These are phyloP conservation scores for Sphaceloma murrayae DNA, from an alignment of 2,329 filamentous ascomycete species.

Conservation along the genomic window DNA sequence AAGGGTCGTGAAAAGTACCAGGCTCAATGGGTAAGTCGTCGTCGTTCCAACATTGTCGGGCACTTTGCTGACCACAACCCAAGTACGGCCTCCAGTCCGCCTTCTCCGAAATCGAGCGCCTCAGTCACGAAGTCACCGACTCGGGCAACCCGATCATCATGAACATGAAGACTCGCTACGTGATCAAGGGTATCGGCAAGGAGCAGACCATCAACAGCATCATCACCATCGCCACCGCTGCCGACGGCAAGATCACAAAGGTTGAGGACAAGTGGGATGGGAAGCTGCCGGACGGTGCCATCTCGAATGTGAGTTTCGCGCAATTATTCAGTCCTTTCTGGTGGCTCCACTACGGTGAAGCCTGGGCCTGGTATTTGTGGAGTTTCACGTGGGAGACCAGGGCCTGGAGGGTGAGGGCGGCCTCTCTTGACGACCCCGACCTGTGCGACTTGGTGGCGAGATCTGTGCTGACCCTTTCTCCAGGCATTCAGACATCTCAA, in stretches of 20 bases:
- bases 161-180: slow-evolving; percentile 44
- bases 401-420: slow-evolving; percentile 33
- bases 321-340: slow-evolving; percentile 30
- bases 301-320: slow-evolving; percentile 42
- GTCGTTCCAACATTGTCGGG: too few relatives aligned
- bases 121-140: slow-evolving; percentile 45
- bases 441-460: not conserved
- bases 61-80: too few relatives aligned
- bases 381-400: slow-evolving; percentile 33
- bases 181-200: slow-evolving; percentile 44
- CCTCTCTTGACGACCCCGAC: slow-evolving; percentile 11
- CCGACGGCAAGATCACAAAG: slow-evolving; percentile 39
- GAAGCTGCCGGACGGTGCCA: slow-evolving; percentile 40
- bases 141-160: slow-evolving; percentile 52
- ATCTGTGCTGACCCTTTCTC: slow-evolving; percentile 25
- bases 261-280: slow-evolving; percentile 49
- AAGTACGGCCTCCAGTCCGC: slow-evolving; percentile 50
- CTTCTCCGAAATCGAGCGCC: slow-evolving; percentile 49
- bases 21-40: slow-evolving; percentile 37
- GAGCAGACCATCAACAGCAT: slow-evolving; percentile 43
- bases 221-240: slow-evolving; percentile 39
- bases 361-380: slow-evolving; percentile 32
- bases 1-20: slow-evolving; percentile 45
- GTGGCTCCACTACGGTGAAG: slow-evolving; percentile 32
- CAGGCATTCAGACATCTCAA: slow-evolving; percentile 47